Percentiles rank a stretch among this genome's conserved stretches.
phyloP scores from a whole-genome alignment of 257 asterid species.

The Petrea volubilis region DNA sequence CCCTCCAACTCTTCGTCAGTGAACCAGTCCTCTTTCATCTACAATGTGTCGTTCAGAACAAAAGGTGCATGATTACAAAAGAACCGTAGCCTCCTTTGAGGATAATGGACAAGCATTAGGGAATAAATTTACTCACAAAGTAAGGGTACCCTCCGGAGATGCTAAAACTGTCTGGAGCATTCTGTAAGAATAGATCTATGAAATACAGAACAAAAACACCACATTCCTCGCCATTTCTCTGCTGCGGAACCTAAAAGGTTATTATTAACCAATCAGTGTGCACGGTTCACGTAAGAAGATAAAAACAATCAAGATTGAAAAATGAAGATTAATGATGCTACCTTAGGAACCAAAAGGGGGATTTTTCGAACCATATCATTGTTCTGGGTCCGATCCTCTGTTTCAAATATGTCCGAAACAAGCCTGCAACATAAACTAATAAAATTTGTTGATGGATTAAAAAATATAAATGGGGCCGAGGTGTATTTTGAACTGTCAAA shows the following conservation, averaged over 20 bases:
- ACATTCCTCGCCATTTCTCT: slow-evolving; percentile 53
- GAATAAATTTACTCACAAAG: slow-evolving; percentile 47
- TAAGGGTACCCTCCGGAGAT: slow-evolving; percentile 54
- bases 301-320: not conserved
- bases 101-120: not conserved
- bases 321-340: not conserved
- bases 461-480: not conserved
- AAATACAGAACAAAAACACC: slow-evolving; percentile 50
- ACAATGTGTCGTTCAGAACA: not conserved
- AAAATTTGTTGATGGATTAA: not conserved
- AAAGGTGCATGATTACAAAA: not conserved
- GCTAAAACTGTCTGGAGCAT: slow-evolving; percentile 54
- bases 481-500: not conserved
- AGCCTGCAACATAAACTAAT: slow-evolving; percentile 32
- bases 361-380: slow-evolving; percentile 32
- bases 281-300: not conserved
- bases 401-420: slow-evolving; percentile 37
- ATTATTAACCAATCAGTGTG: not conserved
- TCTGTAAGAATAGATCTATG: slow-evolving; percentile 39
- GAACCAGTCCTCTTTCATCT: slow-evolving; percentile 60
- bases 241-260: slow-evolving; percentile 57
- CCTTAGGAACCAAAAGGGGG: slow-evolving; percentile 57
- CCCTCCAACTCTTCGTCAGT: slow-evolving; percentile 31
- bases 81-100: not conserved
- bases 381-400: slow-evolving; percentile 33